Conservation (phyloP, 305 asterid species). For the Solanum aculeatissimum region DNA sequence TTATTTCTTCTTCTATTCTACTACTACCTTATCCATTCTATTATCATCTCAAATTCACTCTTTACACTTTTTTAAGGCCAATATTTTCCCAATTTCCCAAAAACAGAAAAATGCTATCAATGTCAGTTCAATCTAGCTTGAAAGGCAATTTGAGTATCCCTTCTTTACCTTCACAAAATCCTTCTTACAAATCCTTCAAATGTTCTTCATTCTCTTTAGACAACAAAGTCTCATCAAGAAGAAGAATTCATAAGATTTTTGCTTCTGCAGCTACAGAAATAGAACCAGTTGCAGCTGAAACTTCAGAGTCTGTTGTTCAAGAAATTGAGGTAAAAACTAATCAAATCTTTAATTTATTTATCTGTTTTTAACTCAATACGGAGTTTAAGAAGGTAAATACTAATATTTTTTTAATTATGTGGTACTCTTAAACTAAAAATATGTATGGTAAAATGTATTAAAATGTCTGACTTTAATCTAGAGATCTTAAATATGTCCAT, state of each 20-base stretch:
- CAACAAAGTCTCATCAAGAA: slow-evolving; percentile 7
- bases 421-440: no score
- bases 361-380: no score
- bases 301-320: neutral
- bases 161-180: slow-evolving; percentile 28
- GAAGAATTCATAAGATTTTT: slow-evolving; percentile 14
- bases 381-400: no score
- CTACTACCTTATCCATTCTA: slow-evolving; percentile 6
- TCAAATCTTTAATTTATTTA: neutral
- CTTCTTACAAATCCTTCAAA: slow-evolving; percentile 14
- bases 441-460: no score
- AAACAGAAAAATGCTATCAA: slow-evolving; percentile 25
- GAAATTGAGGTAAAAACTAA: neutral
- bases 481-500: no score
- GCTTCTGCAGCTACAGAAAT: slow-evolving; percentile 20
- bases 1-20: neutral
- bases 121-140: slow-evolving; percentile 28
- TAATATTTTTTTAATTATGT: no score
- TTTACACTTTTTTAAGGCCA: neutral
- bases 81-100: neutral
- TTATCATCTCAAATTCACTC: neutral
- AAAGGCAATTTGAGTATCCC: slow-evolving; percentile 20
- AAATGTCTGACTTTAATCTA: no score
- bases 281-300: slow-evolving; percentile 9
- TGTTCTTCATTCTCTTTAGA: slow-evolving; percentile 15